These are phyloP conservation scores for Monosporascus sp. DNA, from an alignment of 2,329 filamentous ascomycete species.

Conservation along the genomic window DNA sequence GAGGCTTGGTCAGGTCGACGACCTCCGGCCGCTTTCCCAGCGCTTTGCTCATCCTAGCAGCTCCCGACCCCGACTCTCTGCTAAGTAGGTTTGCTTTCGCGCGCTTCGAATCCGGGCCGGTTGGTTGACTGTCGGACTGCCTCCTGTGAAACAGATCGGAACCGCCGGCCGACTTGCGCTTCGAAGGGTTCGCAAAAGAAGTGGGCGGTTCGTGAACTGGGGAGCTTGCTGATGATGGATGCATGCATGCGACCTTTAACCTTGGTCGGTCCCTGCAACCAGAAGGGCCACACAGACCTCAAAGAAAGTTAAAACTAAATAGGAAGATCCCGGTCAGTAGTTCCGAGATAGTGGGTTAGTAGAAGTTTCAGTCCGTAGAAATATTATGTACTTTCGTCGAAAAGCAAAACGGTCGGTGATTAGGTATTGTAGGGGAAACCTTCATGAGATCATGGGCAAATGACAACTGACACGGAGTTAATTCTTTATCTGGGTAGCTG, in stretches of 20 bases:
- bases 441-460: background rate
- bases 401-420: too few relatives aligned
- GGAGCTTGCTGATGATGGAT: constrained; percentile 21
- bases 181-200: constrained; percentile 19
- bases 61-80: constrained; percentile 9
- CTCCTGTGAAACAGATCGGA: constrained; percentile 6
- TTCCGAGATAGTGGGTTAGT: too few relatives aligned
- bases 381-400: too few relatives aligned
- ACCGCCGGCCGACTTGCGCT: constrained; percentile 16
- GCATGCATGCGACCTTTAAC: constrained; percentile 23
- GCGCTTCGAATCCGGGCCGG: constrained; percentile 16
- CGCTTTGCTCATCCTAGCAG: constrained; percentile 22
- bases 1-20: constrained; percentile 42
- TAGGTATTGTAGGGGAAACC: background rate
- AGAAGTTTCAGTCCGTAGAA: too few relatives aligned
- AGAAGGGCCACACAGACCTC: constrained; percentile 20
- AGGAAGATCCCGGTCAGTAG: background rate
- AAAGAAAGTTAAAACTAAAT: background rate
- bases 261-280: constrained; percentile 20
- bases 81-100: constrained; percentile 8
- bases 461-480: background rate
- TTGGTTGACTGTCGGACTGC: constrained; percentile 2
- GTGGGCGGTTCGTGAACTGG: constrained; percentile 19
- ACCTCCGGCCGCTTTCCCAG: constrained; percentile 33
- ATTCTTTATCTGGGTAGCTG: too few relatives aligned